Percentiles rank a stretch among this genome's conserved stretches.
Conservation (phyloP, 768 basidiomycete species). For the Mycena crocata region DNA sequence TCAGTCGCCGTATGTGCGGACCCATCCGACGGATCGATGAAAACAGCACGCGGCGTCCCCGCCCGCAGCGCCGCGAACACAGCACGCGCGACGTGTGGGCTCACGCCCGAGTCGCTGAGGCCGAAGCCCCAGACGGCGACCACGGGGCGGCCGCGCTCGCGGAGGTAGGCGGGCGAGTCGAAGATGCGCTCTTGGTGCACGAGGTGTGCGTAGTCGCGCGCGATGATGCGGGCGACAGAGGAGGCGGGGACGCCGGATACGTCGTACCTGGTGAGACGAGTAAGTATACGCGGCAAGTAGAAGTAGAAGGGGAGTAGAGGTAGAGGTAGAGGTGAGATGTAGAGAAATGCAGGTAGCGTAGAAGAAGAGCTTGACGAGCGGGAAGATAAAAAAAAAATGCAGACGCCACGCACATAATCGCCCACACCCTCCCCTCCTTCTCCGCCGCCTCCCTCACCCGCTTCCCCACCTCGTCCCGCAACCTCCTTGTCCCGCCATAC, state of each 20-base stretch:
- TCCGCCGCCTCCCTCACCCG: slow-evolving; percentile 83
- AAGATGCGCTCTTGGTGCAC: slow-evolving; percentile 69
- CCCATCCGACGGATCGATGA: too few species aligned
- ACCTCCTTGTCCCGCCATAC: slow-evolving; percentile 62
- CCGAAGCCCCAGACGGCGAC: slow-evolving; percentile 75
- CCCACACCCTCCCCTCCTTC: slow-evolving; percentile 82
- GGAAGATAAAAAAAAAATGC: neutral
- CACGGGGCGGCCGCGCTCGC: slow-evolving; percentile 76
- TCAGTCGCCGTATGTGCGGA: too few species aligned
- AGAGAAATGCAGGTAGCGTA: too few species aligned
- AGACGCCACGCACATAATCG: slow-evolving; percentile 75
- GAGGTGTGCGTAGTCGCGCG: slow-evolving; percentile 82
- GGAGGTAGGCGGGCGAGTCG: slow-evolving; percentile 79
- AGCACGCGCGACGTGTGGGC: slow-evolving; percentile 12
- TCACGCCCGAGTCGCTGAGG: slow-evolving; percentile 24
- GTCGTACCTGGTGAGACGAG: slow-evolving; percentile 76
- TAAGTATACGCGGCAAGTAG: neutral
- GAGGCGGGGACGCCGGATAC: slow-evolving; percentile 81
- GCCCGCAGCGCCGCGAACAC: slow-evolving; percentile 19
- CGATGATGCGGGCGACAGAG: slow-evolving; percentile 72
- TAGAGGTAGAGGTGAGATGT: too few species aligned
- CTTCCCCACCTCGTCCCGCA: slow-evolving; percentile 81
- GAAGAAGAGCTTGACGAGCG: neutral
- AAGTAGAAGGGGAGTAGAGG: slow-evolving; percentile 4
- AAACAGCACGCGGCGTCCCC: too few species aligned